Percentiles rank a stretch among this genome's conserved stretches.
These are phyloP conservation scores for Mycena albidolilacea DNA, from an alignment of 768 basidiomycete species.

Conservation along the genomic window DNA sequence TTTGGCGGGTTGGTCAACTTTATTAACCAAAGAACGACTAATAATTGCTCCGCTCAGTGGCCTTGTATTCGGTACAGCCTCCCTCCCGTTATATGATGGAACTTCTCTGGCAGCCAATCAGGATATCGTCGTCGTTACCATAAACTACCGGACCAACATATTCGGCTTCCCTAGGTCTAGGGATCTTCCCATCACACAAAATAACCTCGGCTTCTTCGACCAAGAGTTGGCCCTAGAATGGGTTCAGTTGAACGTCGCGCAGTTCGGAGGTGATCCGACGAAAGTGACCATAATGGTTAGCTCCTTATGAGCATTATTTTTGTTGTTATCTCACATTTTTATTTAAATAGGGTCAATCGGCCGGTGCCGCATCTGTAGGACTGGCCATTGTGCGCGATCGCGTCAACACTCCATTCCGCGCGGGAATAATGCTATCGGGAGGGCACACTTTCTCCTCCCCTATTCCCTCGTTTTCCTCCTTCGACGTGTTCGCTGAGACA, in stretches of 20 bases:
- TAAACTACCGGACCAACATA: slow-evolving; percentile 30
- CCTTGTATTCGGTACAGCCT: slow-evolving; percentile 14
- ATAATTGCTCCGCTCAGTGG: background rate
- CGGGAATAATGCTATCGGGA: slow-evolving; percentile 23
- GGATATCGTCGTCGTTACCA: slow-evolving; percentile 26
- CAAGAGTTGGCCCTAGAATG: slow-evolving; percentile 20
- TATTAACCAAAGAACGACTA: background rate
- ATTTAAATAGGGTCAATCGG: slow-evolving; percentile 24
- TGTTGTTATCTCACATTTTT: background rate
- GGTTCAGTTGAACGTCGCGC: slow-evolving; percentile 16
- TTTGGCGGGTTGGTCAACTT: slow-evolving; percentile 33
- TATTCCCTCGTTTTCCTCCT: slow-evolving; percentile 13
- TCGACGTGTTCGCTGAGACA: slow-evolving; percentile 23
- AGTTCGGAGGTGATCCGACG: slow-evolving; percentile 8
- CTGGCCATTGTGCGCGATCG: slow-evolving; percentile 1
- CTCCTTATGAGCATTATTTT: background rate
- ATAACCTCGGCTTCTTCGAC: slow-evolving; percentile 31
- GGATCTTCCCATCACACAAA: slow-evolving; percentile 26
- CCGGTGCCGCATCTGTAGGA: slow-evolving; percentile 8
- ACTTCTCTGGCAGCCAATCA: slow-evolving; percentile 24
- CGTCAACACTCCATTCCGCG: slow-evolving; percentile 18
- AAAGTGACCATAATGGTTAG: slow-evolving; percentile 21
- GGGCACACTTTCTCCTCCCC: slow-evolving; percentile 1
- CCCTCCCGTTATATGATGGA: slow-evolving; percentile 10
- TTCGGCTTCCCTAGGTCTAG: slow-evolving; percentile 19